Evolutionary conservation across 768 basidiomycete species (phyloP).

Genomic region (Termitomyces sp.): DNA sequence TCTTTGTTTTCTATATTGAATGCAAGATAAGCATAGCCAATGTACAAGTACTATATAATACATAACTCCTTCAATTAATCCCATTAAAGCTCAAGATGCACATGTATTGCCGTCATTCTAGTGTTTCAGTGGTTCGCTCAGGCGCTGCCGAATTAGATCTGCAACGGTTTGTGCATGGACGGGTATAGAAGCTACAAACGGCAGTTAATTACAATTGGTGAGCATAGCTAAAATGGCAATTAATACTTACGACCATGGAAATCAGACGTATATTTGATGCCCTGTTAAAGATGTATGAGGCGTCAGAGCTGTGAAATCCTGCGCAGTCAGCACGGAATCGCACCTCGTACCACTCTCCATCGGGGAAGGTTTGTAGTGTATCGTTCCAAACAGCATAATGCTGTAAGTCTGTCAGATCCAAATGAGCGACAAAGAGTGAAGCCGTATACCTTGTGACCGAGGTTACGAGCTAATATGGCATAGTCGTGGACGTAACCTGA

Average conservation of each 20-base stretch:
- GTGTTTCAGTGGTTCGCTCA: background rate
- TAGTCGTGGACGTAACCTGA: constrained; percentile 38
- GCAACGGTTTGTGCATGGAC: constrained; percentile 4
- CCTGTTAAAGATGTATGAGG: background rate
- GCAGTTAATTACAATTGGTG: background rate
- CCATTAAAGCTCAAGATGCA: background rate
- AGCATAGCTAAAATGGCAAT: background rate
- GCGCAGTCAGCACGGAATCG: background rate
- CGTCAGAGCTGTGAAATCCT: background rate
- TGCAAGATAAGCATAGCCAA: background rate
- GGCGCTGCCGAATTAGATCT: constrained; percentile 4
- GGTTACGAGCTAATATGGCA: constrained; percentile 37
- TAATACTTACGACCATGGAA: constrained; percentile 3
- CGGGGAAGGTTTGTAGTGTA: constrained; percentile 36
- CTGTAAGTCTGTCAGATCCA: constrained; percentile 7
- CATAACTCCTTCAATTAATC: background rate
- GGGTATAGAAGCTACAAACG: constrained; percentile 6
- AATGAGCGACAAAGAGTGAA: background rate
- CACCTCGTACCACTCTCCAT: constrained; percentile 25
- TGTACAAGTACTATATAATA: background rate
- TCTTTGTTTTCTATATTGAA: background rate
- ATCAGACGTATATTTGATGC: background rate
- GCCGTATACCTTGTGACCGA: constrained; percentile 31
- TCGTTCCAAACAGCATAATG: constrained; percentile 73
- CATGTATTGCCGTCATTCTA: background rate